Percentiles rank a stretch among this genome's conserved stretches.
Evolutionary conservation across 2,329 filamentous ascomycete species (phyloP).

Genomic region (Sarocladiaceae sp.): DNA sequence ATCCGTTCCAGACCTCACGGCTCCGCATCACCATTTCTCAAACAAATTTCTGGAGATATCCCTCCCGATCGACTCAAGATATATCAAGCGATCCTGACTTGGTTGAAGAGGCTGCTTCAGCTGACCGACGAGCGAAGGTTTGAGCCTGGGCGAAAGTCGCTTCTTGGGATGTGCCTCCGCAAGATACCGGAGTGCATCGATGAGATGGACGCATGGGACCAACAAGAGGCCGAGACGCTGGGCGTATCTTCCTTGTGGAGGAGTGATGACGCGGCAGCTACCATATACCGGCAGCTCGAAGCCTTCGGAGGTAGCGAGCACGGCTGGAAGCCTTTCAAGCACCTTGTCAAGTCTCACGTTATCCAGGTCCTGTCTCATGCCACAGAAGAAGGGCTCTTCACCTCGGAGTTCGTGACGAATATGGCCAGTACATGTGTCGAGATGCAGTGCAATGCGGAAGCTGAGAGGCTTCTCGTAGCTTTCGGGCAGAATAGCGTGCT

Average conservation of each 20-base stretch:
- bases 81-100: slow-evolving; percentile 29
- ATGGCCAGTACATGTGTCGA: background rate
- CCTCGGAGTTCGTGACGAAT: background rate
- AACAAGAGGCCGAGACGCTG: slow-evolving; percentile 16
- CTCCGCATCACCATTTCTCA: too few relatives aligned
- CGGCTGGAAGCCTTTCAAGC: slow-evolving; percentile 30
- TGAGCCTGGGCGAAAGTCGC: slow-evolving; percentile 24
- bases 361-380: slow-evolving; percentile 23
- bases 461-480: background rate
- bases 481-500: background rate
- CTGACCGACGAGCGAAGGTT: slow-evolving; percentile 19
- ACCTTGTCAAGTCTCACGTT: slow-evolving; percentile 28
- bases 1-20: background rate
- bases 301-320: slow-evolving; percentile 20
- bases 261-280: background rate
- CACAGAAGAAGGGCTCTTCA: slow-evolving; percentile 22
- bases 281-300: slow-evolving; percentile 30
- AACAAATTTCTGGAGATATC: background rate
- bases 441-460: background rate
- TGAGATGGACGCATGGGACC: slow-evolving; percentile 30
- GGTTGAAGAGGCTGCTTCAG: slow-evolving; percentile 24
- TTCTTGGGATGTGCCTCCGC: slow-evolving; percentile 32
- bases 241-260: slow-evolving; percentile 22
- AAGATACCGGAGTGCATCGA: slow-evolving; percentile 24
- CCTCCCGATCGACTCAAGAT: slow-evolving; percentile 11